Evolutionary conservation across 2,329 filamentous ascomycete genomes (phyloP).

Genomic region (Hypoxylon sp.): DNA sequence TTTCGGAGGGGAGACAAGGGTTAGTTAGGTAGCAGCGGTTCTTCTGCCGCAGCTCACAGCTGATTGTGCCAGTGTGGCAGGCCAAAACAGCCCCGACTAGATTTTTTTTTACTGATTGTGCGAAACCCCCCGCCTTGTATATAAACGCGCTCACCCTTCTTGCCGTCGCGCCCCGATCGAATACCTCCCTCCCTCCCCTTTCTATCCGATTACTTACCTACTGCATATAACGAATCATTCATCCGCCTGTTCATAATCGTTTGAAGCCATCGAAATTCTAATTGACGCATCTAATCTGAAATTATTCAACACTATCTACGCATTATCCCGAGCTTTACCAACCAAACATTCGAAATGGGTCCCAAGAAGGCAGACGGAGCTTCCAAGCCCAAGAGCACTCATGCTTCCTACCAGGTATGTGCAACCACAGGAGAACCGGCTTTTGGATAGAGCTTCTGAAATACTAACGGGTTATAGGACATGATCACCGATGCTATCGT

Average conservation of each 20-base stretch:
- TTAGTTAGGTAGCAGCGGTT: conserved; percentile 5
- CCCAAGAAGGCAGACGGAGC: conserved; percentile 67
- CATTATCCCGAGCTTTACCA: conserved; percentile 36
- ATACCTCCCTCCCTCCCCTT: conserved; percentile 56
- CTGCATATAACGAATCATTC: conserved; percentile 36
- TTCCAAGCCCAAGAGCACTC: conserved; percentile 64
- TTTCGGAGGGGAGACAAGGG: conserved; percentile 26
- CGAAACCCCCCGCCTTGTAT: conserved; percentile 65
- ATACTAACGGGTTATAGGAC: conserved; percentile 61
- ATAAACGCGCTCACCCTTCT: conserved; percentile 70
- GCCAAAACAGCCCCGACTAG: conserved; percentile 42
- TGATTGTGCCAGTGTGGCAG: conserved; percentile 29
- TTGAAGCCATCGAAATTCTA: conserved; percentile 47
- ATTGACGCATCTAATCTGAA: conserved; percentile 34
- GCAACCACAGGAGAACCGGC: conserved; percentile 28
- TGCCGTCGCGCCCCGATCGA: conserved; percentile 60
- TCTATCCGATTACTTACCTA: conserved; percentile 45
- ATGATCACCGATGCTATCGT: conserved; percentile 73
- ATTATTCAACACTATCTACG: conserved; percentile 34
- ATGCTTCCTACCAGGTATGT: conserved; percentile 71
- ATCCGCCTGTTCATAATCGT: conserved; percentile 29
- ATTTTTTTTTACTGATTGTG: conserved; percentile 67
- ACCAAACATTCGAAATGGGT: conserved; percentile 62
- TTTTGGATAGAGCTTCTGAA: conserved; percentile 35
- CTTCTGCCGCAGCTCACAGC: conserved; percentile 38